These are phyloP conservation scores for Rhizopogon vesiculosus DNA, from an alignment of 768 basidiomycete genomes.

Conservation along the genomic window DNA sequence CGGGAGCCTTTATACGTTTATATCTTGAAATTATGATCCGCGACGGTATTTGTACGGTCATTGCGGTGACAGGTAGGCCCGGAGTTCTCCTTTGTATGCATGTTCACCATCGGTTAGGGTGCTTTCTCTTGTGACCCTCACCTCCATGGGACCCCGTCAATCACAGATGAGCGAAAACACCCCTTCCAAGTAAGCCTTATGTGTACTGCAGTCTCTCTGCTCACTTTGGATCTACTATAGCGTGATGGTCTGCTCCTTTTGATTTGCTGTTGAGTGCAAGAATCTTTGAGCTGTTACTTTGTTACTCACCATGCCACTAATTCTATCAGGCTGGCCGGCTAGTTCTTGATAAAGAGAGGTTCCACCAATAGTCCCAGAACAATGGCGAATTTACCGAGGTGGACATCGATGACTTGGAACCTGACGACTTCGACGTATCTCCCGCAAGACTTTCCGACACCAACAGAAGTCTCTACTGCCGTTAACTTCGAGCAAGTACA, in stretches of 20 bases:
- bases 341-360: background rate
- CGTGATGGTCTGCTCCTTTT: background rate
- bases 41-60: too few relatives aligned
- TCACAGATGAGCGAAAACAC: constrained; percentile 6
- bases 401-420: background rate
- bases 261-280: background rate
- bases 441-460: too few relatives aligned
- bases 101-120: constrained; percentile 1
- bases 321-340: background rate
- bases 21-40: too few relatives aligned
- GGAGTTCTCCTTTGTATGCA: background rate
- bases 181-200: too few relatives aligned
- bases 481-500: background rate
- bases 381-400: background rate
- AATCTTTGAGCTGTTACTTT: background rate
- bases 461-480: too few relatives aligned
- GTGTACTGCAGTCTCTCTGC: background rate
- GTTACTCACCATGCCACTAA: background rate
- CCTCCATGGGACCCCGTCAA: constrained; percentile 6
- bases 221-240: background rate
- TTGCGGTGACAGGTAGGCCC: too few relatives aligned
- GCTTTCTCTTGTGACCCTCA: constrained; percentile 18
- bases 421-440: too few relatives aligned
- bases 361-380: background rate
- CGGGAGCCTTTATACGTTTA: background rate